Base-by-base conservation (phyloP, 2,329 filamentous ascomycete genomes). In the Colletotrichum chrysophilum region DNA sequence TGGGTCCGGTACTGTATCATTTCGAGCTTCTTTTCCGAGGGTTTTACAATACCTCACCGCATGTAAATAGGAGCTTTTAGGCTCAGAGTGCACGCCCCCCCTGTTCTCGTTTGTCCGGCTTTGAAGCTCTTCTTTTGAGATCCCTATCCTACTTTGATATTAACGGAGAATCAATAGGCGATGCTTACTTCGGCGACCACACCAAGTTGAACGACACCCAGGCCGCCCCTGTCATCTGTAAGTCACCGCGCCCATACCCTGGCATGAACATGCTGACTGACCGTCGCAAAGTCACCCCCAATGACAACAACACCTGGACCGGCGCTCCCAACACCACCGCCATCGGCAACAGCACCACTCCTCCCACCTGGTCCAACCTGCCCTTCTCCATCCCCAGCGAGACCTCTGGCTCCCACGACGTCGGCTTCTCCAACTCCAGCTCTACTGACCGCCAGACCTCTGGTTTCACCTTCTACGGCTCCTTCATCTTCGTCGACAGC, bases 401-500 rank as follows among this genome's bases (percentile, higher is more conserved):
- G 14, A 60, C 71, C 10, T 77, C 79, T 30, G 34, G 77, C 9
- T 73, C 76, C 26, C 78, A 79, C 24, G 56, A 70, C 24, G 79
- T 80, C 18, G 78, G 77, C 4, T 80, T 82, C 71, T 64, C 73
- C 28, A 72, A 67, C 34, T 48, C 66, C 2, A 64, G 56, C 6
- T 58, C 64, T 4, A 26, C 66, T 3, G 76, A 75, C 43, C 38
- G 75, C 3, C 55, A 71, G 48, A 79, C 74, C n/a, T 68, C 66
- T 4, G 80, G 80, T 7, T 82, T 81, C 74, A 62, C 77, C 10
- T 80, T 80, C 79, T 82, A 82, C 71, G 81, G 79, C 34, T 69
- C 74, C 30, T 76, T 78, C 66, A 74, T 76, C 30, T 69, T 81
- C 48, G 66, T 74, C 24, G 13, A 56, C 34, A 9, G 26, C 36